phyloP scores from a whole-genome alignment of 306 rosid genomes.

The Clitoria ternatea region DNA sequence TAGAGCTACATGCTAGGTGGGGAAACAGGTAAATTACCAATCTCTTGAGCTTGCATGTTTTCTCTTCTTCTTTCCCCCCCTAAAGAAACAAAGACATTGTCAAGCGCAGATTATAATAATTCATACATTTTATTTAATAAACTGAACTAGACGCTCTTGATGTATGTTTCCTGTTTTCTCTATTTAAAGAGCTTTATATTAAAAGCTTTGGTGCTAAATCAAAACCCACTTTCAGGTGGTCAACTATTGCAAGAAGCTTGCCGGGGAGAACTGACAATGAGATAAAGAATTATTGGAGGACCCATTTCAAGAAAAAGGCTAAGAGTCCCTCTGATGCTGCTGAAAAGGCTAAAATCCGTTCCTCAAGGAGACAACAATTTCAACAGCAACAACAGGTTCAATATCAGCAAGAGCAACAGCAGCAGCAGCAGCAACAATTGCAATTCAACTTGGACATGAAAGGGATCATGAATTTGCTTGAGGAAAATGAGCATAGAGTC shows the following conservation, averaged over 20 bases:
- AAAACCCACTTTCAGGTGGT: constrained; percentile 59
- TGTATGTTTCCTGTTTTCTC: no score
- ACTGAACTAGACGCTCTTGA: no score
- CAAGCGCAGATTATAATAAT: no score
- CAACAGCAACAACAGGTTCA: constrained; percentile 47
- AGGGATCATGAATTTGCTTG: constrained; percentile 56
- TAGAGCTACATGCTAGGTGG: constrained; percentile 96
- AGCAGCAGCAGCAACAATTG: constrained; percentile 33
- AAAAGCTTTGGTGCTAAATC: background rate
- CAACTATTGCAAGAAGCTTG: constrained; percentile 88
- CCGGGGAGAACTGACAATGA: constrained; percentile 98
- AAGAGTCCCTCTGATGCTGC: constrained; percentile 41
- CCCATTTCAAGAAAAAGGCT: constrained; percentile 83
- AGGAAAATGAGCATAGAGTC: constrained; percentile 41
- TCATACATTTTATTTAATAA: no score
- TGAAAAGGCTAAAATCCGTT: constrained; percentile 53
- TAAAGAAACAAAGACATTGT: no score
- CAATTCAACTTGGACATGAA: constrained; percentile 60
- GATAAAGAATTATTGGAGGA: constrained; percentile 94
- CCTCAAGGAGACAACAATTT: constrained; percentile 49
- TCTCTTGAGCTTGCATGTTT: background rate
- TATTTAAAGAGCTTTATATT: background rate
- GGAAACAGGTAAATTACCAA: constrained; percentile 70
- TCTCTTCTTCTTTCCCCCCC: no score
- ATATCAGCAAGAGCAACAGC: constrained; percentile 25